Conservation (phyloP, 345 rosid genomes). For the Rhizophora mangle region DNA sequence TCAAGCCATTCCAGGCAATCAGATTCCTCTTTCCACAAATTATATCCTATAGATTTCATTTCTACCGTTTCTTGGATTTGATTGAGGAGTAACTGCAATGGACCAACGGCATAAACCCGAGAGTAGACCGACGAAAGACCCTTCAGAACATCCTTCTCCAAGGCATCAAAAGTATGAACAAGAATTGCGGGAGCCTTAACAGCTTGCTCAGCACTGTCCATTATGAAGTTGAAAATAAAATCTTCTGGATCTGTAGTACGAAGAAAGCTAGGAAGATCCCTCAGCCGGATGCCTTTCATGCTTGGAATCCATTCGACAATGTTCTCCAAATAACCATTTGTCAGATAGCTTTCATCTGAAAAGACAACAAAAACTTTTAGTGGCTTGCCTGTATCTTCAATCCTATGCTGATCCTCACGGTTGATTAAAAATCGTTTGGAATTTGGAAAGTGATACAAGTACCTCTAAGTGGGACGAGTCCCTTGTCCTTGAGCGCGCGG, state of each 20-base stretch:
- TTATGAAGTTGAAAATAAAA: neutral
- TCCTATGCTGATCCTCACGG: neutral
- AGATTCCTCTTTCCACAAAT: conserved; percentile 6
- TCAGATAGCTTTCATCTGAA: conserved; percentile 11
- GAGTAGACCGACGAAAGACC: neutral
- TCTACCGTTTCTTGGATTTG: neutral
- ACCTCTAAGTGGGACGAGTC: conserved; percentile 15
- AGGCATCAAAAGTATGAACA: conserved; percentile 4
- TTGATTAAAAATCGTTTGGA: neutral
- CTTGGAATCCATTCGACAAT: conserved; percentile 5
- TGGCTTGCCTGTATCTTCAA: neutral
- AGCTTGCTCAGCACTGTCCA: neutral
- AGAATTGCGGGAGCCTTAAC: neutral
- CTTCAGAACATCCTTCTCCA: neutral
- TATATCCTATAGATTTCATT: conserved; percentile 3
- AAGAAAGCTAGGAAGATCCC: conserved; percentile 1
- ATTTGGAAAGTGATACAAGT: neutral
- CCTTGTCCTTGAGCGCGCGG: conserved; percentile 3
- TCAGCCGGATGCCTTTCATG: neutral
- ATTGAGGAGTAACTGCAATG: neutral
- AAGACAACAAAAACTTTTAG: neutral
- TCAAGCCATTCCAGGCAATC: conserved; percentile 8
- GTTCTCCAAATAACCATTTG: conserved; percentile 5
- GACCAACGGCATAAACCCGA: conserved; percentile 1
- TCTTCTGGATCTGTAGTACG: neutral